These are phyloP conservation scores for Penicillium pulvis DNA, from an alignment of 495 filamentous ascomycete genomes.

Conservation along the genomic window DNA sequence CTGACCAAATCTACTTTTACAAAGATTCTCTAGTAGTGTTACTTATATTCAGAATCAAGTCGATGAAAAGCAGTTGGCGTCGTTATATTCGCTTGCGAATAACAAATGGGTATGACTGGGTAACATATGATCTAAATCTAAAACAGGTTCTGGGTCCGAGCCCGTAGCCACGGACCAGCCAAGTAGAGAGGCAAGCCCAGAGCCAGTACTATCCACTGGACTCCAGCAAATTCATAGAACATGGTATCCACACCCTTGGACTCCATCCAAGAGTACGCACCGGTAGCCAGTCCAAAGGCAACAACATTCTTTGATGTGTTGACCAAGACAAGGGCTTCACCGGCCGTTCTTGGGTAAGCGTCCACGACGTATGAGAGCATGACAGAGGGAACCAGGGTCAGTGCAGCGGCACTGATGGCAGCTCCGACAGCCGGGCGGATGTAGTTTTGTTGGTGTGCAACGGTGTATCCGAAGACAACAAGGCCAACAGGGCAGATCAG, in stretches of 20 bases:
- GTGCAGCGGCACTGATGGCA: slow-evolving; percentile 27
- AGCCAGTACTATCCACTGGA: slow-evolving; percentile 38
- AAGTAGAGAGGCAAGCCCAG: slow-evolving; percentile 38
- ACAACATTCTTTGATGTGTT: slow-evolving; percentile 45
- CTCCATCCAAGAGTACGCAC: slow-evolving; percentile 32
- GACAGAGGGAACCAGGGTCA: slow-evolving; percentile 33
- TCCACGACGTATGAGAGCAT: slow-evolving; percentile 40
- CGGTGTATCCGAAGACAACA: slow-evolving; percentile 31
- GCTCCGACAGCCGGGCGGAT: slow-evolving; percentile 28
- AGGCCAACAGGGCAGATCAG: slow-evolving; percentile 32
- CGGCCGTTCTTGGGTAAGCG: slow-evolving; percentile 29
- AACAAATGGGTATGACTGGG: not conserved
- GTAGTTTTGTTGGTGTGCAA: slow-evolving; percentile 23
- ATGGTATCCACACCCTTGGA: slow-evolving; percentile 37
- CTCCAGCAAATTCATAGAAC: slow-evolving; percentile 40
- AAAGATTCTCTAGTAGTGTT: too few relatives aligned
- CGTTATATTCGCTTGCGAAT: not conserved
- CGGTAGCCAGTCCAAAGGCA: slow-evolving; percentile 38
- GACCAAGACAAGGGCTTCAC: slow-evolving; percentile 36
- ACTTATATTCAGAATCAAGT: too few relatives aligned
- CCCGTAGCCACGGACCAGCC: slow-evolving; percentile 32
- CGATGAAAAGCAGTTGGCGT: not conserved
- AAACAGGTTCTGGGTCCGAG: slow-evolving; percentile 23
- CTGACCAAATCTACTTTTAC: too few relatives aligned
- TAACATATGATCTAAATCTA: slow-evolving; percentile 1